Base-by-base conservation (phyloP, 495 filamentous ascomycete genomes). In the Sphaerosporella brunnea region DNA sequence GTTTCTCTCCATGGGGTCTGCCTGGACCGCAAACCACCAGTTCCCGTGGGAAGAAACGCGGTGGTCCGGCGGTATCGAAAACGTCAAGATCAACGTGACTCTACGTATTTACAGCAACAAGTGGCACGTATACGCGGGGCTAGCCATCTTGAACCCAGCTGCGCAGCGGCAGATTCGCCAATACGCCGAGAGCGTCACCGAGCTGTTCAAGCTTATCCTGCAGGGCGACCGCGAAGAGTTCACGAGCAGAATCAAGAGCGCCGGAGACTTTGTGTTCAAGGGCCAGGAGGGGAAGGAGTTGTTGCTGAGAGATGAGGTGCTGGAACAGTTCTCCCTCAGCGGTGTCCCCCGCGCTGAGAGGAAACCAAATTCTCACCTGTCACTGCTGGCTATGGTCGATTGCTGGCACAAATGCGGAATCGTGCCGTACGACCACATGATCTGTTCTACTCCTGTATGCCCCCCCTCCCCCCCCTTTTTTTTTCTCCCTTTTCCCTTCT, bases 341-440 rank as follows among this genome's bases (percentile, higher is more conserved):
- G 78, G 79, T 15, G 69, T 82, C 51, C 66, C 78, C 49, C 75
- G 77, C 50, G 55, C 64, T 2, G 53, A 56, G n/a, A 54, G 53
- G 10, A 69, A 75, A 55, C 84, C 80, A 21, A 97, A 97, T 64
- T 95, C 84, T 56, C 90, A 97, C 62, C 68, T 97, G 24, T 82
- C 75, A 64, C 72, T 97, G 40, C 73, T 97, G 30, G 92, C 88
- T n/a, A 97, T 97, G 74, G 90, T 96, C 23, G 90, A 97, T 65
- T 96, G 85, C 64, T 97, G 90, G 90, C 87, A 78, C 63, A 81
- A 81, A 49, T 69, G 94, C 11, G 82, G 78, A 25, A 97, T 94
- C 52, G 81, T 90, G 25, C 90, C 90, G 1, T 97, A 96, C 63
- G 87, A 96, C 63, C 90, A 97, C 67, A 95, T 96, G 85, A 93